These are phyloP conservation scores for Sclerotinia glacialis DNA, from an alignment of 2,329 filamentous ascomycete species.

Conservation along the genomic window DNA sequence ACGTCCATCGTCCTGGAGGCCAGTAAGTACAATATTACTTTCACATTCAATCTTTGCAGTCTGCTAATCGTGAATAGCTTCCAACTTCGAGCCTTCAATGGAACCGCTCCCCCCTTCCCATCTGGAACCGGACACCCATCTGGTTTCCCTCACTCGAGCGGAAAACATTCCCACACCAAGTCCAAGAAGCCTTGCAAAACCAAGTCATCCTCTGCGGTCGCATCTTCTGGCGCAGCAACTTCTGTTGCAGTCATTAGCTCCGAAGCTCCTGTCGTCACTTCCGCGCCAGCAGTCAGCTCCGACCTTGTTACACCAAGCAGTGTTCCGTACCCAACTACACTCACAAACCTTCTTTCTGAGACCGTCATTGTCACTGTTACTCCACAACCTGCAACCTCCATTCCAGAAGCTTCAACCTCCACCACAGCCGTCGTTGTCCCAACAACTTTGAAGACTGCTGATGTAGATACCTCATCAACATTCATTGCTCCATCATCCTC, in stretches of 20 bases:
- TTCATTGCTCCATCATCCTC: conserved; percentile 5
- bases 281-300: background rate
- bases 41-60: background rate
- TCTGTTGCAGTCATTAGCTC: conserved; percentile 3
- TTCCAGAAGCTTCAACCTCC: background rate
- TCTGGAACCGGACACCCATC: conserved; percentile 3
- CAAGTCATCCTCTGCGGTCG: conserved; percentile 16
- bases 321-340: conserved; percentile 1
- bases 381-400: conserved; percentile 1
- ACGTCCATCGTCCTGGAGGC: conserved; percentile 16
- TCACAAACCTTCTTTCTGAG: background rate
- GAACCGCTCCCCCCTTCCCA: background rate
- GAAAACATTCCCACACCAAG: background rate
- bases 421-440: background rate
- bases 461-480: conserved; percentile 6
- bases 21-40: conserved; percentile 6
- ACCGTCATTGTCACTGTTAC: conserved; percentile 11
- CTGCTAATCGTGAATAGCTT: background rate
- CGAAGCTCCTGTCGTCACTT: conserved; percentile 1
- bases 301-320: conserved; percentile 7
- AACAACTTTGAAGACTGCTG: conserved; percentile 1
- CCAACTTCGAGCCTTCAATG: conserved; percentile 12
- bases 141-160: conserved; percentile 1
- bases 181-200: conserved; percentile 16
- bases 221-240: background rate